phyloP scores from a whole-genome alignment of 2,329 filamentous ascomycete genomes.

The Stemphylium beticola region DNA sequence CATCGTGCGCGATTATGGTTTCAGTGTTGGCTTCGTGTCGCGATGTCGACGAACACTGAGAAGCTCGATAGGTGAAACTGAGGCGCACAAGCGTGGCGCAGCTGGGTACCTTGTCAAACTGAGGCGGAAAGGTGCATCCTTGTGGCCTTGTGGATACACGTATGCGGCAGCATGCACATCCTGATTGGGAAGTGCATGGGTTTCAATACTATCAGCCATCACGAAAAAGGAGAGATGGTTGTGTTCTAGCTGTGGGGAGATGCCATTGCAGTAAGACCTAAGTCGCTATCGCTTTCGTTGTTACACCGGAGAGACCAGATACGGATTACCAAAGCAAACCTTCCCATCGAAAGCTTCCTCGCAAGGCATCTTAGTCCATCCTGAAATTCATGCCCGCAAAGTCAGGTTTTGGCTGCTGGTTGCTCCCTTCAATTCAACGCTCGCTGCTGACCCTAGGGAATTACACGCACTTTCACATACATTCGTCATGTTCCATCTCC shows the following conservation, averaged over 20 bases:
- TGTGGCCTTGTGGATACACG: neutral
- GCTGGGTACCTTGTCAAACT: constrained; percentile 1
- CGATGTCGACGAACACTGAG: neutral
- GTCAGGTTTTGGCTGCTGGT: neutral
- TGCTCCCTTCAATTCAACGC: too few relatives aligned
- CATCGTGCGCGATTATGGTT: neutral
- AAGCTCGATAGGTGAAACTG: constrained; percentile 1
- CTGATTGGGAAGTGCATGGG: too few relatives aligned
- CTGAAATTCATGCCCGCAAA: neutral
- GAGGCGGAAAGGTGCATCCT: neutral
- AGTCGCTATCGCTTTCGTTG: too few relatives aligned
- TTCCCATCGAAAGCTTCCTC: neutral
- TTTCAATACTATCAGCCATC: too few relatives aligned
- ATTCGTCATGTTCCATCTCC: too few relatives aligned
- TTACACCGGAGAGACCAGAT: neutral
- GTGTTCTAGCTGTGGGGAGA: too few relatives aligned
- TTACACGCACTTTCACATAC: too few relatives aligned
- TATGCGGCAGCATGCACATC: too few relatives aligned
- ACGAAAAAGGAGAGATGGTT: too few relatives aligned
- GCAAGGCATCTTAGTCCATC: neutral
- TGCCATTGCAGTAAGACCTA: too few relatives aligned
- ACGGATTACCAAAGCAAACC: neutral
- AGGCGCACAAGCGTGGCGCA: constrained; percentile 10
- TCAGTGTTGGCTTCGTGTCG: neutral
- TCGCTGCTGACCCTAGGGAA: too few relatives aligned